Evolutionary conservation across 2,329 filamentous ascomycete genomes (phyloP), one percentile per base, ranked within the genome.

Genomic region (Alternaria burnsii): DNA sequence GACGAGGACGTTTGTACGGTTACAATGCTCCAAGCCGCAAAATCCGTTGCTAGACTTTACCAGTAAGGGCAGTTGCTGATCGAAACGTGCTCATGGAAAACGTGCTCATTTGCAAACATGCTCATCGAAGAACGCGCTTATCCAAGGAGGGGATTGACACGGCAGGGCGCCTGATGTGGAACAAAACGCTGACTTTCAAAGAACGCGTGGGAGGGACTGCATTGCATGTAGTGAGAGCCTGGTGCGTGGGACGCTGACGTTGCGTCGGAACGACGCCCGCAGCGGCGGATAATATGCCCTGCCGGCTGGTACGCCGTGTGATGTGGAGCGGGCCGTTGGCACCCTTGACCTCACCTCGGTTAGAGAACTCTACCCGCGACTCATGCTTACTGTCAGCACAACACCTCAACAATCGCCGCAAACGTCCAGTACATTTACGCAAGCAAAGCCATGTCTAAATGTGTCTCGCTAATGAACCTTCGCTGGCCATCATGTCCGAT

Each of bases 311-410:
- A 26, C 24, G 24, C 24, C 24, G 0, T 26, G n/a, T n/a, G 32
- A 22, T 22, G 53, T 47, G 41, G 42, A 47, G 43, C 34, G 53
- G 53, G 42, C 36, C 38, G 51, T 32, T 53, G 2, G 26, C 42
- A 36, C 14, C 34, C 16, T 32, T 30, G 32, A 40, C 30, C 41
- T 28, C 22, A 40, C 24, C 53, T 43, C 20, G 53, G 53, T 48
- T 50, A 5, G 34, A 43, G 53, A 43, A 22, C 24, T 24, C n/a
- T n/a, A n/a, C 22, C 30, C 30, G 8, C 46, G 4, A 16, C 30
- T 30, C 18, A 20, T 30, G 46, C 46, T 30, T 30, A 24, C 30
- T 22, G 46, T 34, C 46, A 48, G 30, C 46, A 12, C 32, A n/a
- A 34, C 16, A 14, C 18, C 18, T 24, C 46, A 22, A 5, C 12